A percentile compares a stretch with the other conserved stretches of the same genome.
Evolutionary conservation across 495 filamentous ascomycete genomes (phyloP).

Genomic region (Aspergillus conjunctus): DNA sequence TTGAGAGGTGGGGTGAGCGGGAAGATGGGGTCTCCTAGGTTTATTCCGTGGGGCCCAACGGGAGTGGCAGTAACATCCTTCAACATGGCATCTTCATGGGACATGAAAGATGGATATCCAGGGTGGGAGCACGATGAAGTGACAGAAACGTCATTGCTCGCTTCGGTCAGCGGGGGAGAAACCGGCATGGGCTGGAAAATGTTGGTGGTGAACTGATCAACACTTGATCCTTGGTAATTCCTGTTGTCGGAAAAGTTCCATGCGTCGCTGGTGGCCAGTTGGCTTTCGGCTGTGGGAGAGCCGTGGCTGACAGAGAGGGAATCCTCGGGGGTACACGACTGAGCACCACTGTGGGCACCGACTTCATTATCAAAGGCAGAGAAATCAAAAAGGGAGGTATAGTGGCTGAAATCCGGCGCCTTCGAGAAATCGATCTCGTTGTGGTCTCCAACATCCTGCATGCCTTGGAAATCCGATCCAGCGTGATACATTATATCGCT

Average conservation of each 20-base stretch:
- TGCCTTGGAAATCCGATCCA: slow-evolving; percentile 46
- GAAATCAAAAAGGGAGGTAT: slow-evolving; percentile 46
- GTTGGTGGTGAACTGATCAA: slow-evolving; percentile 43
- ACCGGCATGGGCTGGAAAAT: slow-evolving; percentile 46
- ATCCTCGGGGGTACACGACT: slow-evolving; percentile 45
- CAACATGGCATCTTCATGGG: slow-evolving; percentile 44
- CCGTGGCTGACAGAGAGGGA: slow-evolving; percentile 44
- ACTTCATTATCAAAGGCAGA: slow-evolving; percentile 51
- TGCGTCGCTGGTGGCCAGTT: slow-evolving; percentile 39
- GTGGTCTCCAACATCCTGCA: slow-evolving; percentile 44
- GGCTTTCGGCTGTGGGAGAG: slow-evolving; percentile 46
- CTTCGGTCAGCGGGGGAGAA: slow-evolving; percentile 50
- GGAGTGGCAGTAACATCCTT: slow-evolving; percentile 42
- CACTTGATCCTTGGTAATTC: slow-evolving; percentile 42
- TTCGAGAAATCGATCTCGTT: slow-evolving; percentile 46
- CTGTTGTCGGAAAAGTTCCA: slow-evolving; percentile 45
- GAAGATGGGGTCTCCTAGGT: slow-evolving; percentile 48
- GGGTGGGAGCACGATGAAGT: slow-evolving; percentile 48
- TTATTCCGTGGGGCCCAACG: slow-evolving; percentile 41
- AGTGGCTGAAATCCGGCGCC: slow-evolving; percentile 36
- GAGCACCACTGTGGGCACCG: slow-evolving; percentile 36
- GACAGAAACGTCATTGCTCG: slow-evolving; percentile 49
- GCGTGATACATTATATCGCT: slow-evolving; percentile 50
- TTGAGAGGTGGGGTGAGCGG: slow-evolving; percentile 43
- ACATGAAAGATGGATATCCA: slow-evolving; percentile 44